Percentiles rank a stretch among this genome's conserved stretches.
phyloP scores from a whole-genome alignment of 75 land plant genomes.

The Picea sitchensis region DNA sequence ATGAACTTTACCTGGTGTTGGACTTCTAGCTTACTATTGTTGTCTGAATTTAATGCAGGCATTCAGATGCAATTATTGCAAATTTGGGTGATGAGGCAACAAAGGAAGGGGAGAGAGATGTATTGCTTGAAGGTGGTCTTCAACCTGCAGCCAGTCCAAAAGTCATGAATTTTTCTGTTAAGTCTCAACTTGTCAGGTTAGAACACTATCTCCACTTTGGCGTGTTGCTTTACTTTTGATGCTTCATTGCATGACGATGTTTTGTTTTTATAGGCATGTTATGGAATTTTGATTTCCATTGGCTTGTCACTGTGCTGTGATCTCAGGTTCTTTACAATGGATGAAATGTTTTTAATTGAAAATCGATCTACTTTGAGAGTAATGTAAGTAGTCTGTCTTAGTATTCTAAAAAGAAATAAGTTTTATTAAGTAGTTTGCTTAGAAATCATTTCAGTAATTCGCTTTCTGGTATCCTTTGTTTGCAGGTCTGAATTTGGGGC shows the following conservation, averaged over 20 bases:
- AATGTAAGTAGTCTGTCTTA: constrained; percentile 50
- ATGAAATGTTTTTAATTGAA: constrained; percentile 78
- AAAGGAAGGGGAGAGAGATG: constrained; percentile 63
- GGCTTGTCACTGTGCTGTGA: not conserved
- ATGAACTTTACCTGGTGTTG: not conserved
- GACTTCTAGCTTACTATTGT: not conserved
- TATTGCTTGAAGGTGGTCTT: constrained; percentile 73
- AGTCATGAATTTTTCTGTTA: constrained; percentile 42
- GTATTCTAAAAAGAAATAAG: not conserved
- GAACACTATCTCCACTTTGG: not conserved
- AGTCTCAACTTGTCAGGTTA: constrained; percentile 57
- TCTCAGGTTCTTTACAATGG: constrained; percentile 73
- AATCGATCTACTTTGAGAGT: constrained; percentile 70
- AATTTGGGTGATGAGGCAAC: constrained; percentile 44
- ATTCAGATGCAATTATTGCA: constrained; percentile 72
- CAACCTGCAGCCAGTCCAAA: constrained; percentile 45
- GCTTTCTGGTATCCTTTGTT: not conserved
- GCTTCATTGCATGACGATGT: not conserved
- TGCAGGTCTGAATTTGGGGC: constrained; percentile 85
- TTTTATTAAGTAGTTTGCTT: not conserved
- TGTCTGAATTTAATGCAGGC: constrained; percentile 40
- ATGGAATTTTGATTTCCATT: not conserved
- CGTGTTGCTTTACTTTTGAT: not conserved
- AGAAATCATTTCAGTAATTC: not conserved
- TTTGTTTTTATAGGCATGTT: not conserved